Evolutionary conservation across 106 monocot genomes (phyloP).

Genomic region (Triglochin maritima): DNA sequence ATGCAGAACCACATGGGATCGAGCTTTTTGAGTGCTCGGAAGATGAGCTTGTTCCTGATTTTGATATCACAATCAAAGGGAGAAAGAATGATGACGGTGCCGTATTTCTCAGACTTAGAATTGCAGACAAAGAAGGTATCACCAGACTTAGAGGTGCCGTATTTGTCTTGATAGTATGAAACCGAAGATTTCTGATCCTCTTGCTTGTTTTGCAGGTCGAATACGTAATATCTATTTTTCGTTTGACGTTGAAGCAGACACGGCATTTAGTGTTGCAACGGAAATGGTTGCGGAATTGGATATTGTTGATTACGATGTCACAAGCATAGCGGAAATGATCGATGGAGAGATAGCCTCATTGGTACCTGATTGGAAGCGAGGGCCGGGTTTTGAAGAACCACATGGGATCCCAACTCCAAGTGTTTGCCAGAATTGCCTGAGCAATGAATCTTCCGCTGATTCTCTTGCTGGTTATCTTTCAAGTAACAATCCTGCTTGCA

Average conservation of each 20-base stretch:
- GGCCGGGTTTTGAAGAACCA: slow-evolving; percentile 41
- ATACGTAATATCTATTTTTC: slow-evolving; percentile 75
- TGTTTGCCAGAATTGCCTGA: slow-evolving; percentile 39
- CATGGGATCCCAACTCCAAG: neutral
- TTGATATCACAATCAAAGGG: slow-evolving; percentile 78
- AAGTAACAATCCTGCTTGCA: neutral
- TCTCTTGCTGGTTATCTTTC: slow-evolving; percentile 36
- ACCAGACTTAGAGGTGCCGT: neutral
- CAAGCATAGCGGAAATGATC: slow-evolving; percentile 91
- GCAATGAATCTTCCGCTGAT: slow-evolving; percentile 40
- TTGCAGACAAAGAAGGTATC: slow-evolving; percentile 71
- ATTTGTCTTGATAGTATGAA: neutral
- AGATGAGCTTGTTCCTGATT: slow-evolving; percentile 37
- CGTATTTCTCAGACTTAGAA: slow-evolving; percentile 72
- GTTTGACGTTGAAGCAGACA: slow-evolving; percentile 71
- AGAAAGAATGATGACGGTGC: slow-evolving; percentile 64
- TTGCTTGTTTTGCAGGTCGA: slow-evolving; percentile 38
- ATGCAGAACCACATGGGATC: slow-evolving; percentile 34
- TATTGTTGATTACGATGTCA: slow-evolving; percentile 73
- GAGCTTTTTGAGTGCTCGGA: slow-evolving; percentile 59
- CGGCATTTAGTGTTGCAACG: slow-evolving; percentile 72
- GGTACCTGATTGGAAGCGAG: slow-evolving; percentile 77
- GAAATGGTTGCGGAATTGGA: slow-evolving; percentile 94
- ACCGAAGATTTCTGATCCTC: neutral
- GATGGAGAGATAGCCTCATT: slow-evolving; percentile 55